Conservation (phyloP, 495 filamentous ascomycete genomes). For the Neurospora sp. region DNA sequence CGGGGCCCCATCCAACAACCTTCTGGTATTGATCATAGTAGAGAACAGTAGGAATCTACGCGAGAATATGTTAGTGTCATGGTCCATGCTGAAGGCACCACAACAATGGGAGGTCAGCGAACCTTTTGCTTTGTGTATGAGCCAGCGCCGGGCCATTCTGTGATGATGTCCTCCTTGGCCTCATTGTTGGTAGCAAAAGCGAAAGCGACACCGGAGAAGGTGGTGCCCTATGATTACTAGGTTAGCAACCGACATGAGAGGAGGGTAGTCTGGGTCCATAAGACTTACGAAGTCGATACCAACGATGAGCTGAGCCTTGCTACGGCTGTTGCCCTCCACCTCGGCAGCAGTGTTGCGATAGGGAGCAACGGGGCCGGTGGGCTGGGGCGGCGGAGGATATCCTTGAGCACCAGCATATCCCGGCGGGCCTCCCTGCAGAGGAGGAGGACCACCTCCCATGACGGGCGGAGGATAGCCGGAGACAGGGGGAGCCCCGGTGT, state of each 20-base stretch:
- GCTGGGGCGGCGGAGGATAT: conserved; percentile 36
- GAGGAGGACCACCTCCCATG: conserved; percentile 41
- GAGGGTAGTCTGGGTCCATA: background rate
- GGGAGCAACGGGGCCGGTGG: conserved; percentile 28
- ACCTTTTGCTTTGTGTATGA: conserved; percentile 73
- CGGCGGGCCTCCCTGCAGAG: conserved; percentile 41
- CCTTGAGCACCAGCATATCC: conserved; percentile 27
- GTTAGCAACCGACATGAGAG: conserved; percentile 13
- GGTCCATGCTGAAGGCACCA: background rate
- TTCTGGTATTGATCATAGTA: conserved; percentile 73
- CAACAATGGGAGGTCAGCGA: background rate
- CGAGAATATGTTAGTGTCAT: background rate
- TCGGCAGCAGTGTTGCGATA: conserved; percentile 58
- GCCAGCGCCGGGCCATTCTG: conserved; percentile 66
- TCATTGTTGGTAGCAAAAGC: conserved; percentile 68
- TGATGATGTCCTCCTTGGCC: conserved; percentile 70
- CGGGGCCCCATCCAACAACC: conserved; percentile 67
- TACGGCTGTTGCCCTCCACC: conserved; percentile 76
- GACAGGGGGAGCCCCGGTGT: conserved; percentile 46
- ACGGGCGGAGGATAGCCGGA: conserved; percentile 45
- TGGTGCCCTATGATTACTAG: conserved; percentile 47
- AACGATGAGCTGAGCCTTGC: conserved; percentile 70
- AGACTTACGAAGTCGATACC: conserved; percentile 69
- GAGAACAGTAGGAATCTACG: conserved; percentile 62
- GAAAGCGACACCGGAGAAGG: conserved; percentile 66